A percentile compares a stretch with the other conserved stretches of the same genome.
phyloP scores from a whole-genome alignment of 768 basidiomycete species.

The Gymnopilus dilepis region DNA sequence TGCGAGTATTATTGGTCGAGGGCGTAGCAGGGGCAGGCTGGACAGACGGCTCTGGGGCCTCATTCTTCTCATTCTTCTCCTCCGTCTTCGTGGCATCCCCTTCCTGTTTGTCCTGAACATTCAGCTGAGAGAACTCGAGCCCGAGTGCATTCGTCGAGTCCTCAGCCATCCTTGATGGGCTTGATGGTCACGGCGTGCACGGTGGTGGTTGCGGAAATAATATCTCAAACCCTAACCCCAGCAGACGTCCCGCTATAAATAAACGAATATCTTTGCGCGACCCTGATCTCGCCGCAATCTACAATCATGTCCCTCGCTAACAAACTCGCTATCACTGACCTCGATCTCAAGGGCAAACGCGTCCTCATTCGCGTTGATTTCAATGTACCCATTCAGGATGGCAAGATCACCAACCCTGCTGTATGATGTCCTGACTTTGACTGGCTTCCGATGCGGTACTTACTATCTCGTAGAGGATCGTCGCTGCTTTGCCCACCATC shows the following conservation, averaged over 20 bases:
- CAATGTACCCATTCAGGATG: slow-evolving; percentile 91
- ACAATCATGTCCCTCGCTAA: slow-evolving; percentile 88
- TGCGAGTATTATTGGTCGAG: slow-evolving; percentile 28
- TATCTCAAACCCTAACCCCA: slow-evolving; percentile 36
- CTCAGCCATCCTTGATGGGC: slow-evolving; percentile 43
- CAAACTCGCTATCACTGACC: slow-evolving; percentile 92
- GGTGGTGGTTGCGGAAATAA: slow-evolving; percentile 20
- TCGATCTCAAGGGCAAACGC: slow-evolving; percentile 85
- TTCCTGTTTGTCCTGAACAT: slow-evolving; percentile 12
- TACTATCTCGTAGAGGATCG: slow-evolving; percentile 76
- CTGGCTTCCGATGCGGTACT: slow-evolving; percentile 11
- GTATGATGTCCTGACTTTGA: slow-evolving; percentile 53
- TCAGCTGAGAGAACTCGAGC: slow-evolving; percentile 61
- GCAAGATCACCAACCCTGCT: slow-evolving; percentile 94
- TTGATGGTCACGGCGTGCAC: no score
- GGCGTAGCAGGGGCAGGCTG: slow-evolving; percentile 21
- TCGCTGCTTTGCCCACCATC: slow-evolving; percentile 95
- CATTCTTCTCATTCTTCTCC: slow-evolving; percentile 10
- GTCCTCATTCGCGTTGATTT: slow-evolving; percentile 96
- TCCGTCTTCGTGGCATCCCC: neutral
- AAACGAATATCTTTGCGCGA: slow-evolving; percentile 19
- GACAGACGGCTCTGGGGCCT: slow-evolving; percentile 5
- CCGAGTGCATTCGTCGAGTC: slow-evolving; percentile 63
- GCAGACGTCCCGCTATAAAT: slow-evolving; percentile 27
- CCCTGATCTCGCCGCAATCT: slow-evolving; percentile 23